Base-by-base conservation (phyloP, 2,329 filamentous ascomycete genomes). In the Penicillium sp. region DNA sequence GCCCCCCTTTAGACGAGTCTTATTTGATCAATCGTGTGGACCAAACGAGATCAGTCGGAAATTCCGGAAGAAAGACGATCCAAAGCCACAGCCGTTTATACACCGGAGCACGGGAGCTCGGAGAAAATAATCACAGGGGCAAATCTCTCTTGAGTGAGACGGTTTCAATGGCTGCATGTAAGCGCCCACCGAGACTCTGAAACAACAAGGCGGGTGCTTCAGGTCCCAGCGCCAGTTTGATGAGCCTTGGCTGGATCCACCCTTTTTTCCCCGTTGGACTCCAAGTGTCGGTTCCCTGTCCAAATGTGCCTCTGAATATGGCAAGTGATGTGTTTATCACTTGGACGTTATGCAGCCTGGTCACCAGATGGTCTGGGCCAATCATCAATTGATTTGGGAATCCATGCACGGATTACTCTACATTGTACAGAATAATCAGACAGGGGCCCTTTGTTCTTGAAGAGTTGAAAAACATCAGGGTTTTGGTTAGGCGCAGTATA, bases 151-250 rank as follows among this genome's bases (percentile, higher is more conserved):
- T 42, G 30, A 51, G 43, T 41, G 43, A 29, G 41, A 38, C 36
- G 34, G 30, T 48, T 53, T 61, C 47, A 63, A 62, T 70, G 62
- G 61, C 53, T 61, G 56, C 58, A 58, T 46, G 61, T 70, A 70
- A 67, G 67, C 68, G 68, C 68, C 66, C 63, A 67, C 61, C 53
- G 34, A 32, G 43, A 57, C 26, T 60, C 61, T 70, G 69, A 72
- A 72, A 71, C 69, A 60, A 63, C 58, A 61, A 52, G 59, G 67
- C 62, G 60, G 65, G 63, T 70, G 68, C 67, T 70, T 71, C 66
- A 70, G 62, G 60, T 67, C 59, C 63, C 65, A 61, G 67, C 65
- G 67, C 65, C 66, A 70, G 68, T 70, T 71, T 71, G 61, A 70
- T 62, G 57, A 50, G 27, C 13, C 60, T 65, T 63, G 63, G 64